Conservation (phyloP, 2,329 filamentous ascomycete species). For the Lanzia echinophila region DNA sequence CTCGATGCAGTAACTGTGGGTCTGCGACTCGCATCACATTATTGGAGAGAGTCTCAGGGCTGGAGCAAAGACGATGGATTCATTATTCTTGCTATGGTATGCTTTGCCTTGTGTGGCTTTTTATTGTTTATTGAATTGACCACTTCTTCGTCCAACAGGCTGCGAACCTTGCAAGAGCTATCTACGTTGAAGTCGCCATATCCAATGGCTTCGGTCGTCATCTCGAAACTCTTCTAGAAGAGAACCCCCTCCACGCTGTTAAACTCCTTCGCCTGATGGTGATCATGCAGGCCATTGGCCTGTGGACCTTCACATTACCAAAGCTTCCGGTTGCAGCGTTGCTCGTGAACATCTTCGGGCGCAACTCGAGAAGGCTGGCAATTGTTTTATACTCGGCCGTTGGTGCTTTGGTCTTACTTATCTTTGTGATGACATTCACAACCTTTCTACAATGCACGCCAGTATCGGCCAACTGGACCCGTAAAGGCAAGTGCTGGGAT, state of each 20-base stretch:
- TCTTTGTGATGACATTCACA: not conserved
- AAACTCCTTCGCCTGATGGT: slow-evolving; percentile 1
- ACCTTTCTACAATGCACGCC: slow-evolving; percentile 1
- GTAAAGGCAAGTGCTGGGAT: not conserved
- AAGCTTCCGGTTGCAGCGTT: slow-evolving; percentile 3
- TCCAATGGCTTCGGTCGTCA: not conserved
- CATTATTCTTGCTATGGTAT: slow-evolving; percentile 1
- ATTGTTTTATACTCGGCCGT: not conserved
- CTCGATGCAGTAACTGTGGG: not conserved
- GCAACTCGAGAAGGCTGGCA: not conserved
- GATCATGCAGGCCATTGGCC: slow-evolving; percentile 1
- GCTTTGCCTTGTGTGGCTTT: not conserved
- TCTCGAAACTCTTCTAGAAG: not conserved
- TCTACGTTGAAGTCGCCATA: not conserved
- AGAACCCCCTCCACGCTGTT: not conserved
- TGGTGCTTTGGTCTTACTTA: not conserved
- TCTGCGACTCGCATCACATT: not conserved
- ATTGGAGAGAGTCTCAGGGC: not conserved
- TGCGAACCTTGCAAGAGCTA: slow-evolving; percentile 2
- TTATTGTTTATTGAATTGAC: not conserved
- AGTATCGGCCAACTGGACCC: not conserved
- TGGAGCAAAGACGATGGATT: not conserved
- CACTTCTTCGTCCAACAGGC: not conserved
- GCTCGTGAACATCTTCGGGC: slow-evolving; percentile 1
- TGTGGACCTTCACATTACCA: slow-evolving; percentile 5